Percentiles rank a stretch among this genome's conserved stretches.
These are phyloP conservation scores for Phytophthora podocarpi DNA, from an alignment of 352 stramenopile genomes.

Conservation along the genomic window DNA sequence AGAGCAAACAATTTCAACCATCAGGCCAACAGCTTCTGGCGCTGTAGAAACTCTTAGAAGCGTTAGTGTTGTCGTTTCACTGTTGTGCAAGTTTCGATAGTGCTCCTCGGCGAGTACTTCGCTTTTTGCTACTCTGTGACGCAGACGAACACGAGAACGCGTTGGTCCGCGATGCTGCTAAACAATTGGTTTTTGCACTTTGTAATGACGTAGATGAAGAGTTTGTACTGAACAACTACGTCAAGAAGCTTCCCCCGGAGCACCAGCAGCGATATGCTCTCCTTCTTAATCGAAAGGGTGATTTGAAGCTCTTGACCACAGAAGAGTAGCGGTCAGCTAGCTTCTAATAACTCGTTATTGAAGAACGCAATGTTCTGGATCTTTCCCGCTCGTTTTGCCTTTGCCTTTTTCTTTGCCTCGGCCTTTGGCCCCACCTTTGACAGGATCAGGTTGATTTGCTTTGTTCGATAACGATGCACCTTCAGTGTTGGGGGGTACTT, in stretches of 20 bases:
- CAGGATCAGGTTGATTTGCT: not conserved
- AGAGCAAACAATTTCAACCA: conserved; percentile 17
- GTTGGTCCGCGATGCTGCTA: conserved; percentile 44
- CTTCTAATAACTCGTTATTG: conserved; percentile 11
- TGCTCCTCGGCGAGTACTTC: conserved; percentile 43
- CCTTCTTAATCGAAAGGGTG: not conserved
- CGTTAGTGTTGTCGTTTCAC: conserved; percentile 45
- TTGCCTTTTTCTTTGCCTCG: conserved; percentile 8
- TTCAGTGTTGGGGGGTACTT: not conserved
- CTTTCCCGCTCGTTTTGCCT: conserved; percentile 8
- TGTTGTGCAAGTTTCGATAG: conserved; percentile 58
- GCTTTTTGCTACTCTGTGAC: conserved; percentile 35
- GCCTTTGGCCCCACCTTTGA: not conserved
- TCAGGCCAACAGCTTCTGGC: conserved; percentile 40
- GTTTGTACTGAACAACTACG: conserved; percentile 25
- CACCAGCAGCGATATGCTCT: conserved; percentile 14
- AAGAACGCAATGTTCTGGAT: conserved; percentile 27
- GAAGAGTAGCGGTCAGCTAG: not conserved
- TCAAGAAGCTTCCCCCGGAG: conserved; percentile 15
- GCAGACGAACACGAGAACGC: conserved; percentile 43
- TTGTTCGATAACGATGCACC: not conserved
- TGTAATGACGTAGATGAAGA: conserved; percentile 41
- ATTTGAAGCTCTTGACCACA: not conserved
- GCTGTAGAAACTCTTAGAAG: conserved; percentile 47
- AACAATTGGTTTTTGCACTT: conserved; percentile 43